These are phyloP conservation scores for Yamadazyma dushanensis DNA, from an alignment of 1,139 yeast species.

Conservation along the genomic window DNA sequence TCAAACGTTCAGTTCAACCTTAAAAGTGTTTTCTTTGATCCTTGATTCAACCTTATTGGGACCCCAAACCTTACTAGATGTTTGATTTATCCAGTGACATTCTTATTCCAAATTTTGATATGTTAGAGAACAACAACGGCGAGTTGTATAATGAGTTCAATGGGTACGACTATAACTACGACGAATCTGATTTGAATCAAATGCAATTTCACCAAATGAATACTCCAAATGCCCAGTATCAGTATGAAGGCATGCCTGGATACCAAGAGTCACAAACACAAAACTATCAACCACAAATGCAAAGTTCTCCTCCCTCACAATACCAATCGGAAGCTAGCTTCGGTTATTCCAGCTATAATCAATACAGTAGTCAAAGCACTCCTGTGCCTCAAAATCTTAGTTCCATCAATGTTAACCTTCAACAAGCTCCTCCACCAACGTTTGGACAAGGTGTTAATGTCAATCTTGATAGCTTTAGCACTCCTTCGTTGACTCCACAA, in stretches of 20 bases:
- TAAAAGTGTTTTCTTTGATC: too few species aligned
- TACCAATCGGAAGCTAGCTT: not conserved
- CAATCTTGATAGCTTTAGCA: slow-evolving; percentile 5
- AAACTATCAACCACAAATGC: too few species aligned
- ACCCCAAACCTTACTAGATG: slow-evolving; percentile 6
- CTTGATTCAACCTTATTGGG: too few species aligned
- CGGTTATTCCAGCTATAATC: not conserved
- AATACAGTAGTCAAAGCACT: slow-evolving; percentile 1
- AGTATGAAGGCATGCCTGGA: too few species aligned
- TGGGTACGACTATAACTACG: slow-evolving; percentile 10
- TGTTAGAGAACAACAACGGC: slow-evolving; percentile 15
- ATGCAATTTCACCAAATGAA: slow-evolving; percentile 1
- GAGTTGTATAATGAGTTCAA: slow-evolving; percentile 12
- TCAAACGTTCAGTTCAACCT: not conserved
- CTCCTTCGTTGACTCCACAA: slow-evolving; percentile 16
- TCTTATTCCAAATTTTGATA: slow-evolving; percentile 14
- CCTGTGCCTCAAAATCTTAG: slow-evolving; percentile 2
- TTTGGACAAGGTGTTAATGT: not conserved
- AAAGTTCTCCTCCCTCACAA: too few species aligned
- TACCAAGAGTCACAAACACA: too few species aligned
- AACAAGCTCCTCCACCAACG: not conserved
- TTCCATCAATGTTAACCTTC: slow-evolving; percentile 4
- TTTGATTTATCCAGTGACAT: slow-evolving; percentile 17
- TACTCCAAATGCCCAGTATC: slow-evolving; percentile 1
- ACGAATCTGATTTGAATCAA: slow-evolving; percentile 7